These are phyloP conservation scores for Saprolegnia diclina DNA, from an alignment of 352 stramenopile genomes.

Conservation along the genomic window DNA sequence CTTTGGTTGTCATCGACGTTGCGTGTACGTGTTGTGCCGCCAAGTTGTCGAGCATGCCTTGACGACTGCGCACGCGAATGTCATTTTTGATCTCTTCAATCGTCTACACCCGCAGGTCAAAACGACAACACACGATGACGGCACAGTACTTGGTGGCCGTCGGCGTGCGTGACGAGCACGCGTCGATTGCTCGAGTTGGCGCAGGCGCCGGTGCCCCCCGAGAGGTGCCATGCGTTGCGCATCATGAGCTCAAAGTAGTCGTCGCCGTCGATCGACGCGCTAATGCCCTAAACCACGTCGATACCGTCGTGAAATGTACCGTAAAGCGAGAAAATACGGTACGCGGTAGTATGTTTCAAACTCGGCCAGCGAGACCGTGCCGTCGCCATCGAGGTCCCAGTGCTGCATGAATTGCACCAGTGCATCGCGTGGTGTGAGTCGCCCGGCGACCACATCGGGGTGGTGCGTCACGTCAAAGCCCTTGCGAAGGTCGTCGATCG, in stretches of 20 bases:
- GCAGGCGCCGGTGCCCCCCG: slow-evolving; percentile 42
- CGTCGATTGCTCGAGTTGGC: slow-evolving; percentile 60
- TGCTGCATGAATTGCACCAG: slow-evolving; percentile 34
- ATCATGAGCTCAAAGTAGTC: slow-evolving; percentile 35
- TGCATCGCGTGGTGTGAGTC: slow-evolving; percentile 28
- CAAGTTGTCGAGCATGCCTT: neutral
- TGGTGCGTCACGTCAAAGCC: slow-evolving; percentile 32
- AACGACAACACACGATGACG: neutral
- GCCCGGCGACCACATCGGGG: slow-evolving; percentile 32
- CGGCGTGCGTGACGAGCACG: slow-evolving; percentile 49
- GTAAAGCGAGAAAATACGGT: neutral
- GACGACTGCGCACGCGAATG: slow-evolving; percentile 34
- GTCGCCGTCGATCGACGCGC: slow-evolving; percentile 38
- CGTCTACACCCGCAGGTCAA: slow-evolving; percentile 17
- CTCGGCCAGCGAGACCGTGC: slow-evolving; percentile 29
- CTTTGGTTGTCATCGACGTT: neutral
- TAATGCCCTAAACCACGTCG: slow-evolving; percentile 30
- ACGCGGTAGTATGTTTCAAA: slow-evolving; percentile 52
- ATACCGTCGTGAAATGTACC: neutral
- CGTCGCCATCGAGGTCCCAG: slow-evolving; percentile 25
- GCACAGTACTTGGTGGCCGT: slow-evolving; percentile 35
- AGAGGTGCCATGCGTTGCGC: slow-evolving; percentile 34
- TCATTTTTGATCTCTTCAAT: slow-evolving; percentile 46
- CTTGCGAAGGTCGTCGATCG: slow-evolving; percentile 29
- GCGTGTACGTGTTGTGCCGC: neutral